Evolutionary conservation across 495 filamentous ascomycete species (phyloP).

Genomic region (Aspergillus olivimuriae): DNA sequence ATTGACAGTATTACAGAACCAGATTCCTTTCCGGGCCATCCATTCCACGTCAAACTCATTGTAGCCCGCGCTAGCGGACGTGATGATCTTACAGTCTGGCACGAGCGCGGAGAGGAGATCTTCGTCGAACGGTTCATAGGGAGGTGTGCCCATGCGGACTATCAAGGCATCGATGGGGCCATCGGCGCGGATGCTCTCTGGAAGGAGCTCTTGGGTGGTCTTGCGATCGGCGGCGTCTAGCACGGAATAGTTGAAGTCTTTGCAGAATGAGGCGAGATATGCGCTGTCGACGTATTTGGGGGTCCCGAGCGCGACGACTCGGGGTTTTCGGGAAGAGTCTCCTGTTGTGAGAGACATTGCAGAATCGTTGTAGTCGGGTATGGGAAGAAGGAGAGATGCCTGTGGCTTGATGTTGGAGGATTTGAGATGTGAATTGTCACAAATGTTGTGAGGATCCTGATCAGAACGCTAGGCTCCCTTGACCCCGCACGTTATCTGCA

Average conservation of each 20-base stretch:
- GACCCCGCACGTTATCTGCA: too few relatives aligned
- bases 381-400: too few relatives aligned
- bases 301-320: slow-evolving; percentile 10
- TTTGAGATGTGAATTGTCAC: too few relatives aligned
- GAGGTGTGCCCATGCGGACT: slow-evolving; percentile 32
- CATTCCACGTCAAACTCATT: slow-evolving; percentile 35
- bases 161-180: slow-evolving; percentile 30
- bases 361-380: too few relatives aligned
- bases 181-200: slow-evolving; percentile 4
- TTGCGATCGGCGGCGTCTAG: slow-evolving; percentile 15
- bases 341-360: too few relatives aligned
- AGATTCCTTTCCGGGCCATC: slow-evolving; percentile 23
- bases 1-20: slow-evolving; percentile 58
- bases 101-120: slow-evolving; percentile 22
- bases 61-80: slow-evolving; percentile 30
- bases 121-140: slow-evolving; percentile 35
- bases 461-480: too few relatives aligned
- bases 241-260: slow-evolving; percentile 13
- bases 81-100: slow-evolving; percentile 25
- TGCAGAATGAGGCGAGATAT: slow-evolving; percentile 12
- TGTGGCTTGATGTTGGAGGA: too few relatives aligned
- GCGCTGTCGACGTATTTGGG: slow-evolving; percentile 8
- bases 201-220: slow-evolving; percentile 11
- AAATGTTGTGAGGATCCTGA: too few relatives aligned
- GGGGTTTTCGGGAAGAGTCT: slow-evolving; percentile 18